These are phyloP conservation scores for Yarrowia alimentaria DNA, from an alignment of 805 yeast species.

Conservation along the genomic window DNA sequence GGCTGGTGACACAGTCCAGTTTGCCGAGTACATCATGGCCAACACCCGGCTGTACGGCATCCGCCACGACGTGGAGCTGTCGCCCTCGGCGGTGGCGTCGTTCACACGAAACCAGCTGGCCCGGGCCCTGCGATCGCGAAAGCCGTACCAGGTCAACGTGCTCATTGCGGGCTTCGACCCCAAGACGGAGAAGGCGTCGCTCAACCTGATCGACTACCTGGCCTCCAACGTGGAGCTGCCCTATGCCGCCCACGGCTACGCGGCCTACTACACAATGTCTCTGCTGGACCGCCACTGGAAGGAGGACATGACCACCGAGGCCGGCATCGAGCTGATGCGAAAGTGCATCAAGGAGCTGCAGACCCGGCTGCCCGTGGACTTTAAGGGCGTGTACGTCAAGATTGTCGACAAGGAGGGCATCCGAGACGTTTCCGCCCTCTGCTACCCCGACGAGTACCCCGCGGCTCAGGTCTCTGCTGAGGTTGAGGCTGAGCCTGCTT, in stretches of 20 bases:
- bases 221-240: slow-evolving; percentile 91
- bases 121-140: slow-evolving; percentile 82
- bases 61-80: slow-evolving; percentile 77
- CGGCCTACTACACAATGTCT: slow-evolving; percentile 92
- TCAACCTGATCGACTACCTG: slow-evolving; percentile 89
- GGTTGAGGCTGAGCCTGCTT: slow-evolving; percentile 10
- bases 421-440: slow-evolving; percentile 28
- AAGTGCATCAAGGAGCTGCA: slow-evolving; percentile 75
- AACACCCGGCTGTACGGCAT: slow-evolving; percentile 84
- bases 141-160: slow-evolving; percentile 93
- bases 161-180: slow-evolving; percentile 80
- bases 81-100: slow-evolving; percentile 82
- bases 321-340: slow-evolving; percentile 72
- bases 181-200: slow-evolving; percentile 56
- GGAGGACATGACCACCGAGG: slow-evolving; percentile 68
- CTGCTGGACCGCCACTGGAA: slow-evolving; percentile 87
- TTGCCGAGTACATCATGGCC: slow-evolving; percentile 92
- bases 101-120: slow-evolving; percentile 89
- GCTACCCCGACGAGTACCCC: slow-evolving; percentile 23
- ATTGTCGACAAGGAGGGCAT: slow-evolving; percentile 64
- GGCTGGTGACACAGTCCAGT: slow-evolving; percentile 92
- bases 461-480: slow-evolving; percentile 1
- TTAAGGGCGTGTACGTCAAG: slow-evolving; percentile 77
- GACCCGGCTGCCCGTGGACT: slow-evolving; percentile 87
- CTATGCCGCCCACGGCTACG: slow-evolving; percentile 97